phyloP scores from a whole-genome alignment of 2,329 filamentous ascomycete species.

The Phyllosticta paracitricarpa region DNA sequence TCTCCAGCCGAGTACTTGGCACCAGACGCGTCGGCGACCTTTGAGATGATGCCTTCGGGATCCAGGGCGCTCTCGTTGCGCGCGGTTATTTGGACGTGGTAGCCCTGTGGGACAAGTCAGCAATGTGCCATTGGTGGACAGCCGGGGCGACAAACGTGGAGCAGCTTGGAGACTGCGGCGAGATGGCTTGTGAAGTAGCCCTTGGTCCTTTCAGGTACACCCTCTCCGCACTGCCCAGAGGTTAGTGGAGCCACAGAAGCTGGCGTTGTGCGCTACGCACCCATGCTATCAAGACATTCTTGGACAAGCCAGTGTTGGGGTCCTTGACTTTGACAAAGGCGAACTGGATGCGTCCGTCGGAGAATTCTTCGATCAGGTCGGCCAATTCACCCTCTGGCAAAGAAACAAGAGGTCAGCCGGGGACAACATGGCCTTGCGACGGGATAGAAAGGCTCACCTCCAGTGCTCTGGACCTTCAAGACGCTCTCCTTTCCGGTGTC shows the following conservation, averaged over 20 bases:
- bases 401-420: conserved; percentile 16
- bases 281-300: conserved; percentile 90
- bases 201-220: conserved; percentile 96
- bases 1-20: conserved; percentile 77
- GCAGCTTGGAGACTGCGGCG: conserved; percentile 76
- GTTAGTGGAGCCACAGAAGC: not conserved
- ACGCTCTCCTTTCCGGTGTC: conserved; percentile 86
- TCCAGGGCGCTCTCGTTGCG: conserved; percentile 83
- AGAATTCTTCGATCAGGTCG: conserved; percentile 91
- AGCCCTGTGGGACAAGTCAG: conserved; percentile 47
- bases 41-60: conserved; percentile 79
- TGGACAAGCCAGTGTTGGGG: conserved; percentile 79
- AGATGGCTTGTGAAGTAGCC: conserved; percentile 97
- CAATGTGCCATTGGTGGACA: not conserved
- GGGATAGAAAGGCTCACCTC: conserved; percentile 45
- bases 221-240: conserved; percentile 67
- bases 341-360: conserved; percentile 91
- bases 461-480: conserved; percentile 85
- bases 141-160: conserved; percentile 51
- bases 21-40: conserved; percentile 88
- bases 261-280: conserved; percentile 28
- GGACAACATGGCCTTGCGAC: conserved; percentile 1
- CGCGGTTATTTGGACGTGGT: conserved; percentile 95
- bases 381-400: conserved; percentile 73
- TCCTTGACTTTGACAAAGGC: conserved; percentile 96